These are phyloP conservation scores for Malassezia japonica DNA, from an alignment of 1,284 basidiomycete genomes.

Conservation along the genomic window DNA sequence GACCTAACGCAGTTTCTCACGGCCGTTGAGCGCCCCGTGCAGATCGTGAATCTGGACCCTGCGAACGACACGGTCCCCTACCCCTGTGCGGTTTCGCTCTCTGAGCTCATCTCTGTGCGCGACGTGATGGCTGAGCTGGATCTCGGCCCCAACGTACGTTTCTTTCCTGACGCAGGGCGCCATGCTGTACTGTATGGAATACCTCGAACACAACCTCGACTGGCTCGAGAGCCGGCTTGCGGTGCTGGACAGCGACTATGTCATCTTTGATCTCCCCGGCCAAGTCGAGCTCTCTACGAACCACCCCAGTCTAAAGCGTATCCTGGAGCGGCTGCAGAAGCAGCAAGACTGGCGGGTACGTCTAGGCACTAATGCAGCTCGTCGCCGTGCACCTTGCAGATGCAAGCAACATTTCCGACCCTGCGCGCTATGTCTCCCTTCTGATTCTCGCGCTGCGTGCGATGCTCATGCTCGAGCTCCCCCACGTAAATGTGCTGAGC, in stretches of 20 bases:
- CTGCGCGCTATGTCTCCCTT: conserved; percentile 86
- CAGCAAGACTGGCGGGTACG: conserved; percentile 53
- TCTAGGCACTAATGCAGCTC: conserved; percentile 55
- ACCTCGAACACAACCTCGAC: conserved; percentile 86
- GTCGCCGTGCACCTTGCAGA: conserved; percentile 91
- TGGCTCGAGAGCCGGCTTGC: conserved; percentile 69
- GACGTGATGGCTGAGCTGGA: conserved; percentile 77
- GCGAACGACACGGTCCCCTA: conserved; percentile 85
- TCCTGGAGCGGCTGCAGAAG: conserved; percentile 67
- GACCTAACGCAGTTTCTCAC: conserved; percentile 77
- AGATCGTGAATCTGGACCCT: conserved; percentile 89
- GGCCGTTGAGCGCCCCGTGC: conserved; percentile 72
- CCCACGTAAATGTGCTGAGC: conserved; percentile 91
- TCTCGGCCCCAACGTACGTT: conserved; percentile 67
- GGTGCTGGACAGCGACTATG: conserved; percentile 53
- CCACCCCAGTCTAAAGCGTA: conserved; percentile 56
- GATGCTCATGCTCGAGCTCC: conserved; percentile 95
- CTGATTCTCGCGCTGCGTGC: conserved; percentile 81
- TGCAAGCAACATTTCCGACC: conserved; percentile 91
- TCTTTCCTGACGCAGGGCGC: conserved; percentile 55
- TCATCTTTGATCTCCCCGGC: conserved; percentile 91
- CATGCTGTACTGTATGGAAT: conserved; percentile 95
- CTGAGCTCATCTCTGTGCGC: conserved; percentile 73
- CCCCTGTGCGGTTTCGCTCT: conserved; percentile 76
- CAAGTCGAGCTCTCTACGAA: conserved; percentile 97